Evolutionary conservation across 768 basidiomycete species (phyloP), one percentile per base, ranked within the genome.

Genomic region (Boletus vinaceobasis): DNA sequence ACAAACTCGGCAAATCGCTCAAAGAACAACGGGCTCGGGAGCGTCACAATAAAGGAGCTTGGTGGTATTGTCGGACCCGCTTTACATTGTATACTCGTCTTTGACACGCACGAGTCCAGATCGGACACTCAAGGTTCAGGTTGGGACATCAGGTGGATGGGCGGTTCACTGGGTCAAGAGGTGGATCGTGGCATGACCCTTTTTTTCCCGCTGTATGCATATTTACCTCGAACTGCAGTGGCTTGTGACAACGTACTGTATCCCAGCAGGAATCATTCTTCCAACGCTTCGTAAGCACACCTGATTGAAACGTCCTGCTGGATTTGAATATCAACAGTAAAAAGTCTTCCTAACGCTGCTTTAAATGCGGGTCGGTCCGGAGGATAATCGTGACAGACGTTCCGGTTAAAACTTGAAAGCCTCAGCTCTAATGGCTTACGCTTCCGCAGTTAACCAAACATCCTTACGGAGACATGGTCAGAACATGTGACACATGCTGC

Each of bases 1-100:
- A 80, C 63, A 85, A 85, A 64, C 68, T 85, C 47, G 73, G 73
- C 43, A 73, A 74, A 48, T 81, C 83, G 5, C 64, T 85, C 55
- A 75, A 75, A 48, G 80, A 82, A 56, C 77, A 84, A 59, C 69
- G 77, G 1, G 53, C 53, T 44, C 62, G 62, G 27, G 64, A 64
- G 39, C 66, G 66, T 14, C 55, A 35, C 54, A 53, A 36, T 14
- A 59, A 21, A 53, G 13, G 29, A 36, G 38, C 14, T 11, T 19
- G 27, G 51, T 54, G 60, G 59, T 67, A 55, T 33, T 3, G 1
- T 19, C 21, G 5, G 7, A 7, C 13, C 4, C 17, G 5, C 17
- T 47, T 36, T 32, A 4, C n/a, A 17, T 29, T 1, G 14, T 4
- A 3, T 31, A 11, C 17, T 4, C 27, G 32, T n/a, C 21, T 14